phyloP scores from a whole-genome alignment of 2,329 filamentous ascomycete species.

The Emmonsiellopsis sp. region DNA sequence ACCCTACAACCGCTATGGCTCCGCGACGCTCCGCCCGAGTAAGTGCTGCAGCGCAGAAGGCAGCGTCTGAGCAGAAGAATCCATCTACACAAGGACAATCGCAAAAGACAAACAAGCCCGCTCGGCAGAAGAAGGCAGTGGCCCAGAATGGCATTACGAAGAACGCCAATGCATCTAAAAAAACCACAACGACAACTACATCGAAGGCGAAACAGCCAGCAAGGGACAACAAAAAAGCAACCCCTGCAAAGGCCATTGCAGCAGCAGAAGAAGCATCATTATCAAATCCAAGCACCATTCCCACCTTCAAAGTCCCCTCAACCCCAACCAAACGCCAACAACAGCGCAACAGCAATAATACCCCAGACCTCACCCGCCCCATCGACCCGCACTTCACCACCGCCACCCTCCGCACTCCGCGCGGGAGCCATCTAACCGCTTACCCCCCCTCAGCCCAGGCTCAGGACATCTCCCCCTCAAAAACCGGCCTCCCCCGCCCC shows the following conservation, averaged over 20 bases:
- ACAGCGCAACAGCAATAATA: conserved; percentile 10
- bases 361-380: conserved; percentile 33
- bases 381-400: conserved; percentile 41
- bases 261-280: not conserved
- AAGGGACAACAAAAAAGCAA: conserved; percentile 10
- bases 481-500: conserved; percentile 31
- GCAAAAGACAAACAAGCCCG: not conserved
- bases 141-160: not conserved
- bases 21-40: conserved; percentile 45
- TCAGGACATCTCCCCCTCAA: conserved; percentile 30
- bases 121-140: conserved; percentile 2
- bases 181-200: conserved; percentile 7
- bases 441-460: conserved; percentile 28
- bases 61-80: conserved; percentile 19
- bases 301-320: conserved; percentile 38
- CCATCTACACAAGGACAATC: conserved; percentile 14
- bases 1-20: conserved; percentile 32
- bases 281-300: conserved; percentile 19
- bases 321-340: conserved; percentile 37
- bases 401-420: conserved; percentile 40
- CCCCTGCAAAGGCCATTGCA: conserved; percentile 2
- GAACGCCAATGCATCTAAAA: conserved; percentile 9
- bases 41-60: conserved; percentile 20
- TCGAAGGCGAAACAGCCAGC: conserved; percentile 7
- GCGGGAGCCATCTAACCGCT: conserved; percentile 39